These are phyloP conservation scores for Athelia sp. DNA, from an alignment of 1,284 basidiomycete genomes.

Conservation along the genomic window DNA sequence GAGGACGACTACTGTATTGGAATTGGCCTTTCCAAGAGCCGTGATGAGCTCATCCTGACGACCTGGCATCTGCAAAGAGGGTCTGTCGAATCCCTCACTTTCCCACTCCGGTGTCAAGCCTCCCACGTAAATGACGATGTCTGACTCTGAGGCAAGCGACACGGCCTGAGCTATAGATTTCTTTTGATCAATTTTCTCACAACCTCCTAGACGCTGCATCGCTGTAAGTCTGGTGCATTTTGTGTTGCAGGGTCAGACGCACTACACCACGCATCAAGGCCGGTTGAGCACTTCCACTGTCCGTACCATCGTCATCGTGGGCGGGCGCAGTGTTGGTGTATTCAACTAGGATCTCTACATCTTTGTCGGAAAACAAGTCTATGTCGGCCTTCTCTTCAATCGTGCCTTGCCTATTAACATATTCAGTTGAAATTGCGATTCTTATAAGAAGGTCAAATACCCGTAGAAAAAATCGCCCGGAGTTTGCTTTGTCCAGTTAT, in stretches of 20 bases:
- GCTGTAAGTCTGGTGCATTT: background rate
- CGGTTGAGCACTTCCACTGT: constrained; percentile 43
- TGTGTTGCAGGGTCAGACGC: constrained; percentile 16
- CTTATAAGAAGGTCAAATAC: constrained; percentile 22
- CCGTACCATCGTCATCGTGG: constrained; percentile 30
- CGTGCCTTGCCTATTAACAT: constrained; percentile 45
- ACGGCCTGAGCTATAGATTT: constrained; percentile 55
- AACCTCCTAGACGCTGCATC: constrained; percentile 56
- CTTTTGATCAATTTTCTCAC: constrained; percentile 57
- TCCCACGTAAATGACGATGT: constrained; percentile 56
- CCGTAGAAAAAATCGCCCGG: constrained; percentile 69
- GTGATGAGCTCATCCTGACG: constrained; percentile 59
- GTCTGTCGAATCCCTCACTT: constrained; percentile 64
- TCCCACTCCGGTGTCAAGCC: constrained; percentile 70
- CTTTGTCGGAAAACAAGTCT: constrained; percentile 36
- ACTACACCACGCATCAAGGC: constrained; percentile 66
- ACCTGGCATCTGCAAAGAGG: constrained; percentile 52
- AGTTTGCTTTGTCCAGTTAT: constrained; percentile 66
- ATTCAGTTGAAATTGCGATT: background rate
- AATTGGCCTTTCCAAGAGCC: constrained; percentile 54
- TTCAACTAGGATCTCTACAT: constrained; percentile 50
- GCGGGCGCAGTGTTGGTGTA: constrained; percentile 59
- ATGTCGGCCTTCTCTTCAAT: constrained; percentile 53
- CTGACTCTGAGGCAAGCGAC: constrained; percentile 49
- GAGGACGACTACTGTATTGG: constrained; percentile 60